phyloP scores from a whole-genome alignment of 148 eudicot genomes.

The Chenopodium album region DNA sequence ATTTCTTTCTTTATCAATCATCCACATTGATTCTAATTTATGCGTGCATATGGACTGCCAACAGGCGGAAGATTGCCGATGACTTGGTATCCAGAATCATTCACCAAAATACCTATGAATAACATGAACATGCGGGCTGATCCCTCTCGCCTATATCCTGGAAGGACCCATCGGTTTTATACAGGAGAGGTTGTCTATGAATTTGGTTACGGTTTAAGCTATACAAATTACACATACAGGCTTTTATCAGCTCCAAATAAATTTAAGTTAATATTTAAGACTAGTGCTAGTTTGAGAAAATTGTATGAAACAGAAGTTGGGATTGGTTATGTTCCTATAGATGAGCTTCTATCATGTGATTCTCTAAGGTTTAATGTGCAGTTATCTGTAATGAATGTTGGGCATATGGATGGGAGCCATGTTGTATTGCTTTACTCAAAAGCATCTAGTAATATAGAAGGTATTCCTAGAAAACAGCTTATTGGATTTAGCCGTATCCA shows the following conservation, averaged over 20 bases:
- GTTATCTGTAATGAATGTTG: slow-evolving; percentile 56
- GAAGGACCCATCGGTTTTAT: slow-evolving; percentile 92
- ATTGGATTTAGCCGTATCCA: slow-evolving; percentile 76
- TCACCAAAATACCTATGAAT: slow-evolving; percentile 72
- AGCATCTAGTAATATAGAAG: slow-evolving; percentile 33
- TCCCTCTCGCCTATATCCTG: slow-evolving; percentile 74
- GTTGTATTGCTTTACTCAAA: slow-evolving; percentile 67
- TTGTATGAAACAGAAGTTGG: slow-evolving; percentile 27
- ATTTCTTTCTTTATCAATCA: background rate
- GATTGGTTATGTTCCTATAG: slow-evolving; percentile 40
- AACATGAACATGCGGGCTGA: slow-evolving; percentile 94
- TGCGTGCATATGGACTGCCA: background rate
- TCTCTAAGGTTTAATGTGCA: slow-evolving; percentile 50
- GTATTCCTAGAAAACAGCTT: slow-evolving; percentile 68
- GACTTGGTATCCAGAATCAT: slow-evolving; percentile 97
- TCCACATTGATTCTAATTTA: background rate
- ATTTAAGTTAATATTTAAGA: slow-evolving; percentile 32
- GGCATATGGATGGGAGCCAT: slow-evolving; percentile 64
- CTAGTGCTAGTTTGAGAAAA: slow-evolving; percentile 29
- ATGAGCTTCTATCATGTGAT: slow-evolving; percentile 56
- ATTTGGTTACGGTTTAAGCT: slow-evolving; percentile 91
- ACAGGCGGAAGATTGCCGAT: slow-evolving; percentile 88
- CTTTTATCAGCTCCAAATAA: slow-evolving; percentile 55
- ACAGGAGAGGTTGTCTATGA: slow-evolving; percentile 58
- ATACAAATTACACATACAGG: slow-evolving; percentile 59